phyloP scores from a whole-genome alignment of 305 asterid species.

The Solanum aculeatissimum region DNA sequence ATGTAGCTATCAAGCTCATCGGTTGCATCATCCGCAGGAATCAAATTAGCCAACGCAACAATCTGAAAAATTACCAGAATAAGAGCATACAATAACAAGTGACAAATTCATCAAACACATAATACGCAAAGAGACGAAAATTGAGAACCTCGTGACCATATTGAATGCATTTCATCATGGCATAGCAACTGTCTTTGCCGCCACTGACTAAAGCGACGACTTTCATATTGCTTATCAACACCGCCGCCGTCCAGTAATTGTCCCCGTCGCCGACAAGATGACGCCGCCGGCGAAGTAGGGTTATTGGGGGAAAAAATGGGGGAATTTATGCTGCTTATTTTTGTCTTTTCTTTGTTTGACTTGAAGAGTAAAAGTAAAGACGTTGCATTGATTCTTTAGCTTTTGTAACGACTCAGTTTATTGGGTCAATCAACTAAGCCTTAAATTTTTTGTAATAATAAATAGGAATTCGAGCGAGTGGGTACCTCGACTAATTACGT shows the following conservation, averaged over 20 bases:
- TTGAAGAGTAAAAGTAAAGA: background rate
- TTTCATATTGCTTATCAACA: slow-evolving; percentile 28
- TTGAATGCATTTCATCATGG: slow-evolving; percentile 85
- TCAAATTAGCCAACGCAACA: slow-evolving; percentile 84
- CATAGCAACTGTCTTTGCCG: slow-evolving; percentile 91
- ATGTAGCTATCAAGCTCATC: slow-evolving; percentile 95
- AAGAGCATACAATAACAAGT: background rate
- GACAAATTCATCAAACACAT: background rate
- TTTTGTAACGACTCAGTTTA: background rate
- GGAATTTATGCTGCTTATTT: background rate
- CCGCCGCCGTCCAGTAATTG: background rate
- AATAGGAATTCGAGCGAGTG: no score
- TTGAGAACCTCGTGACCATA: slow-evolving; percentile 69
- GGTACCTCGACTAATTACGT: no score
- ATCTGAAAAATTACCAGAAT: slow-evolving; percentile 28
- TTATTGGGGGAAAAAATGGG: background rate
- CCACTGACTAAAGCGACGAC: slow-evolving; percentile 94
- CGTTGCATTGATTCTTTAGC: background rate
- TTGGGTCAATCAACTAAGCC: background rate
- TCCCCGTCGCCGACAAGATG: background rate
- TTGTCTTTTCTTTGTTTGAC: background rate
- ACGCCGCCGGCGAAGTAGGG: background rate
- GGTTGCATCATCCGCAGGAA: slow-evolving; percentile 68
- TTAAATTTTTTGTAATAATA: no score
- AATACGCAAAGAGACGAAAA: background rate